Conservation (phyloP, 148 eudicot genomes). For the Mesembryanthemum crystallinum region DNA sequence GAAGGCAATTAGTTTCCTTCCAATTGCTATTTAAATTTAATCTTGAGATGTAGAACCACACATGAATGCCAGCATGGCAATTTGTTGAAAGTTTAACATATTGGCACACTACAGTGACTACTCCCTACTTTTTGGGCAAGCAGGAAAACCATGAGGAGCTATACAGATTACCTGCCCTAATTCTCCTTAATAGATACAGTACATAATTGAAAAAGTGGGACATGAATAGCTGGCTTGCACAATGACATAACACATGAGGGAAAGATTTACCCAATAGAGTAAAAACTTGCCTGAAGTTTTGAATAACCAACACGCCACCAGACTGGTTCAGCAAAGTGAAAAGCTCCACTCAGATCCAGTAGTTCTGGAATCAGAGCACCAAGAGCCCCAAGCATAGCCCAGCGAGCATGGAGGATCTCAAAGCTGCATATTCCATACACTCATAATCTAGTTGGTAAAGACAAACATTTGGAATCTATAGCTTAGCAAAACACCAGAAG, state of each 20-base stretch:
- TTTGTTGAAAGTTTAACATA: background rate
- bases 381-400: slow-evolving; percentile 99
- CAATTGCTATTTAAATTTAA: no score
- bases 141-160: background rate
- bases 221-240: background rate
- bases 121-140: background rate
- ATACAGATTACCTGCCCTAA: background rate
- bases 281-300: slow-evolving; percentile 73
- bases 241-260: background rate
- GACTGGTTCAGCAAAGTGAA: slow-evolving; percentile 89
- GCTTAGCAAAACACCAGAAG: background rate
- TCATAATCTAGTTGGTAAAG: slow-evolving; percentile 2
- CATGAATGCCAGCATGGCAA: no score
- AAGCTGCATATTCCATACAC: slow-evolving; percentile 50
- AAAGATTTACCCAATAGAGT: background rate
- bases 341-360: slow-evolving; percentile 59
- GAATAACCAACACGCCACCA: slow-evolving; percentile 99
- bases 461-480: background rate
- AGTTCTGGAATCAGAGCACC: slow-evolving; percentile 97
- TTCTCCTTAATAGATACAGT: no score
- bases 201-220: no score
- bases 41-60: no score
- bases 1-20: no score
- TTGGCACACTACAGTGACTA: background rate
- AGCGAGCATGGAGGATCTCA: slow-evolving; percentile 93